Evolutionary conservation across 208 protist species (phyloP).

Genomic region (Wallacemonas rigidus): DNA sequence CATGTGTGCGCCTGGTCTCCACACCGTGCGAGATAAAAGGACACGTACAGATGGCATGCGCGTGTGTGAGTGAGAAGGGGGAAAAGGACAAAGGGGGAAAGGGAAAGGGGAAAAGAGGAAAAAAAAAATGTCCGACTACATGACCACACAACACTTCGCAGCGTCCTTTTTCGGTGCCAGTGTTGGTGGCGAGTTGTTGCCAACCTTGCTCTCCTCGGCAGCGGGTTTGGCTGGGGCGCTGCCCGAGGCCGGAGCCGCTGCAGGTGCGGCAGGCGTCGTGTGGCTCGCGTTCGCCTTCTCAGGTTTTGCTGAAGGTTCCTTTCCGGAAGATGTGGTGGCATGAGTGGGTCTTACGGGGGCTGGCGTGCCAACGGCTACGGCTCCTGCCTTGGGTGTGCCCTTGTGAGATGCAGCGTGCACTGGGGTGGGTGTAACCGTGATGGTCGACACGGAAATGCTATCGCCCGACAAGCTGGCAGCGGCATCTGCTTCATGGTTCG

Average conservation of each 20-base stretch:
- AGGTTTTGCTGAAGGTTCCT: neutral
- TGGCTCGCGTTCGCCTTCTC: neutral
- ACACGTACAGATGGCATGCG: neutral
- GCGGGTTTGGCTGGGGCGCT: neutral
- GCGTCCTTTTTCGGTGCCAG: slow-evolving; percentile 7
- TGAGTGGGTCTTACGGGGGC: neutral
- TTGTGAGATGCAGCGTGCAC: neutral
- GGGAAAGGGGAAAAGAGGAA: neutral
- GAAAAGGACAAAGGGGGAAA: slow-evolving; percentile 4
- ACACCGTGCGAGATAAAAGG: neutral
- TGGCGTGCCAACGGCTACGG: neutral
- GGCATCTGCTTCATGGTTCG: neutral
- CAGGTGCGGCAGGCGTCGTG: neutral
- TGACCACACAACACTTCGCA: slow-evolving; percentile 32
- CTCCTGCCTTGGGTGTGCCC: neutral
- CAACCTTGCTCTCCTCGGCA: neutral
- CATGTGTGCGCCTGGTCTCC: too few relatives aligned
- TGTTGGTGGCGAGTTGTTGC: neutral
- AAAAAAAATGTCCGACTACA: slow-evolving; percentile 19
- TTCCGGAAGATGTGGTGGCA: too few relatives aligned
- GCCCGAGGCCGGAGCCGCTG: neutral
- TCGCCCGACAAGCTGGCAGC: slow-evolving; percentile 20
- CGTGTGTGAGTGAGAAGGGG: neutral
- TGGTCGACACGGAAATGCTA: slow-evolving; percentile 32
- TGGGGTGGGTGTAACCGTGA: slow-evolving; percentile 25